Base-by-base conservation (phyloP, 345 rosid genomes). In the Linum trigynum region DNA sequence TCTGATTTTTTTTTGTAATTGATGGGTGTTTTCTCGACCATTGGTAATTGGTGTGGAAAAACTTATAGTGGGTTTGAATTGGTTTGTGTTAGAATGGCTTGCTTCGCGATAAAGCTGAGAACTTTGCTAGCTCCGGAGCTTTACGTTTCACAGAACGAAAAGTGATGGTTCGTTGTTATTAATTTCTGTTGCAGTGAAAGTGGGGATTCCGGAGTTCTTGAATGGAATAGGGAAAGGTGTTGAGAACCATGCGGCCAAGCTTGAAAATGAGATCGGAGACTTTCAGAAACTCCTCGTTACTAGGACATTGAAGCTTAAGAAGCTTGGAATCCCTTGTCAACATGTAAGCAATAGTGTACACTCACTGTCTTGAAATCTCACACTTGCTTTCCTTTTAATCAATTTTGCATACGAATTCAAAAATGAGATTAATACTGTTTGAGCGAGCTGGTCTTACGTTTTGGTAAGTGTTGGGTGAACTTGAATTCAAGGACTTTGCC, bases 171-270 rank as follows among this genome's bases (percentile, higher is more conserved):
- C 32, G n/a, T 59, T 63, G 55, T 67, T 74, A 53, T 62, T 45
- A 14, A 45, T 48, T 51, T 17, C 41, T 42, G 38, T 67, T 79
- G 73, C 83, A 85, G 97, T 79, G 37, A 88, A 90, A 74, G 95
- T 88, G 63, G 97, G 99, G 51, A 88, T 90, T 40, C 92, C 85
- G 0, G 97, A 90, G 82, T 94, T 94, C 65, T 75, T 88, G 73
- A 82, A 69, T 76, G 97, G 97, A 38, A 84, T 90, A 32, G 92
- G 99, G 12, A 74, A 80, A 74, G 97, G 97, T 39, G 92, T 84
- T 66, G 89, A 90, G 83, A 62, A 89, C 51, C 96, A 90, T 71
- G 82, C 72, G 2, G 69, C 88, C 3, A 88, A 90, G 84, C 88
- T 94, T 66, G 97, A 90, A 72, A 53, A 87, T 3, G 92, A 88